Conservation (phyloP, 306 rosid genomes). For the Carpinus fangiana region DNA sequence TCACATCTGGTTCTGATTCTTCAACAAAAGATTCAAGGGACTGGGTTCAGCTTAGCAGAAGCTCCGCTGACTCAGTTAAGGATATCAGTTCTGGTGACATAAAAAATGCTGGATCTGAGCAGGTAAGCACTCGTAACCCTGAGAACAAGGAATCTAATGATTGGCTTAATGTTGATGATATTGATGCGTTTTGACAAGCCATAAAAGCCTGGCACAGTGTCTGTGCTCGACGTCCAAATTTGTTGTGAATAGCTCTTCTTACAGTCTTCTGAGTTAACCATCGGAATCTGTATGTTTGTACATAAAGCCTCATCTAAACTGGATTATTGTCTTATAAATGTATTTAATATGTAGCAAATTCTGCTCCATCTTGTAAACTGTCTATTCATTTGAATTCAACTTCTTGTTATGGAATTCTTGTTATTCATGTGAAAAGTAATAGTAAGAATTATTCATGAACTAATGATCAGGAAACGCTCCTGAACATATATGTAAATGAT, state of each 20-base stretch:
- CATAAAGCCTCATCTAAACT: constrained; percentile 45
- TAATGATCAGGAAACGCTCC: not conserved
- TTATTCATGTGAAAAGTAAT: not conserved
- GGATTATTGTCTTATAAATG: constrained; percentile 35
- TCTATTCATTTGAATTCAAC: not conserved
- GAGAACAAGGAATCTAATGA: constrained; percentile 80
- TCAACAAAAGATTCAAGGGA: constrained; percentile 86
- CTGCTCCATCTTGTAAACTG: constrained; percentile 25
- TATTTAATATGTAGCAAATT: constrained; percentile 28
- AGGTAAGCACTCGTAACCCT: constrained; percentile 54
- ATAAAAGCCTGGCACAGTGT: constrained; percentile 26
- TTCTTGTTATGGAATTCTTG: not conserved
- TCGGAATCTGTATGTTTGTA: constrained; percentile 52
- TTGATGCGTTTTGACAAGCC: constrained; percentile 63
- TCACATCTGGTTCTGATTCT: constrained; percentile 74
- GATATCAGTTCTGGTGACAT: constrained; percentile 49
- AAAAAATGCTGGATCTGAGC: constrained; percentile 55
- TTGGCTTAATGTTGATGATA: constrained; percentile 90
- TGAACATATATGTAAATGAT: not conserved
- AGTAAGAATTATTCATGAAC: not conserved
- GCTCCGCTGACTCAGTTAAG: constrained; percentile 67
- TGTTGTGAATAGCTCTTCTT: constrained; percentile 59
- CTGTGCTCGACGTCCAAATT: constrained; percentile 30
- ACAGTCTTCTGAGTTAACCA: constrained; percentile 40
- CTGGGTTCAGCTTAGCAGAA: constrained; percentile 84